These are phyloP conservation scores for Botrytis aclada DNA, from an alignment of 2,329 filamentous ascomycete genomes.

Conservation along the genomic window DNA sequence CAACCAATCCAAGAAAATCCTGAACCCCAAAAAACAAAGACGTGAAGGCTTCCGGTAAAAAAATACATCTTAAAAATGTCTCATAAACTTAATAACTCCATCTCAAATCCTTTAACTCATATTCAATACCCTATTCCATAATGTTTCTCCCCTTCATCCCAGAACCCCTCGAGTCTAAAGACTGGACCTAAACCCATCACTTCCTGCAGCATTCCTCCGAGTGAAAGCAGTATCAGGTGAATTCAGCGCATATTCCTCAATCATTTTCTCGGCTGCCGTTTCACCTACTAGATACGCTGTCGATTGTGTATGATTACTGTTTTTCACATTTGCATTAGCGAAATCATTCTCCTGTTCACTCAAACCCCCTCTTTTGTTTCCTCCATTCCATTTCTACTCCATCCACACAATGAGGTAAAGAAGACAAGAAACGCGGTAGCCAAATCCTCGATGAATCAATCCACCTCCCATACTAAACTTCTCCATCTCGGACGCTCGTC, in stretches of 20 bases:
- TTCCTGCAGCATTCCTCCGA: background rate
- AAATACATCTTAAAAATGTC: background rate
- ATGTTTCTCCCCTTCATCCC: background rate
- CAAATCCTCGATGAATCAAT: background rate
- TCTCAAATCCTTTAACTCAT: too few species aligned
- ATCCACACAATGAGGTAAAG: background rate
- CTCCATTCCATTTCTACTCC: background rate
- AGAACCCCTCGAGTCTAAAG: background rate
- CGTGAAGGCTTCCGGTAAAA: too few species aligned
- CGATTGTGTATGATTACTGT: conserved; percentile 50
- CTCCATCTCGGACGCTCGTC: background rate
- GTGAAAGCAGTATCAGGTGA: background rate
- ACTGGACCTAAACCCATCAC: background rate
- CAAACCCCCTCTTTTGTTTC: background rate
- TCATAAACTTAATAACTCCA: background rate
- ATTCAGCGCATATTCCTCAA: conserved; percentile 41
- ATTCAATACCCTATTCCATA: background rate
- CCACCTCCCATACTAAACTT: background rate
- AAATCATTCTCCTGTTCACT: background rate
- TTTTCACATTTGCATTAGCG: background rate
- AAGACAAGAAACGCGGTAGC: background rate
- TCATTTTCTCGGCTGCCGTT: conserved; percentile 50
- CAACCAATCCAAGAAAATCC: background rate
- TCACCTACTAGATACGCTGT: conserved; percentile 53
- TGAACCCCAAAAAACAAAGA: background rate